Evolutionary conservation across 2,329 filamentous ascomycete genomes (phyloP), one percentile per base, ranked within the genome.

Genomic region (Nemania diffusa): DNA sequence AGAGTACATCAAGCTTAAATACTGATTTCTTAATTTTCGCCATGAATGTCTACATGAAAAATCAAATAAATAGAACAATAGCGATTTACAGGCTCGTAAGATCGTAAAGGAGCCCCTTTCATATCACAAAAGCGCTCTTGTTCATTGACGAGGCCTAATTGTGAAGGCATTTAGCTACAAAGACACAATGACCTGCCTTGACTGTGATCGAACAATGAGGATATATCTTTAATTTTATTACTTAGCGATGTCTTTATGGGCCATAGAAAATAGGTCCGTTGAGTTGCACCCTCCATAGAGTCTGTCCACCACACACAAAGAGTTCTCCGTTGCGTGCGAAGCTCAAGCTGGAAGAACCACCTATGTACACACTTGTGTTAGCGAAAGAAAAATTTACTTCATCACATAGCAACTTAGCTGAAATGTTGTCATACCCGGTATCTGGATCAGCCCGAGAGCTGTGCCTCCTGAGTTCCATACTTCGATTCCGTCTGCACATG

Each of bases 401-500:
- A 4, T 1, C 2, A 13, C 11, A 24, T 32, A 15, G 1, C 9
- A 9, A 20, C 1, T 3, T 53, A 22, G 46, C 22, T 20, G 27
- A 34, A 53, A 29, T 5, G 27, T 15, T 11, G 26, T 9, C 27
- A 73, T 64, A 79, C 79, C 78, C 27, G 75, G 74, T 22, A 81
- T 74, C 40, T 76, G 75, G 22, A 83, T 76, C 0, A 81, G 74
- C 1, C 84, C 84, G 34, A 85, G 78, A 0, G 84, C 76, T 24
- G 76, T 76, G 4, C 84, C 84, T 3, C 77, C 80, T 1, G 79
- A 67, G 52, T 77, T 83, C 80, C 81, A 87, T 2, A 86, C 78
- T 67, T 85, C 82, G n/a, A 87, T 75, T 11, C 84, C 84, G 63
- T 84, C 84, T 2, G 78, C 80, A 63, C 82, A 84, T 0, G 81